A percentile compares a stretch with the other conserved stretches of the same genome.
These are phyloP conservation scores for Sporormia fimetaria DNA, from an alignment of 495 filamentous ascomycete species.

Conservation along the genomic window DNA sequence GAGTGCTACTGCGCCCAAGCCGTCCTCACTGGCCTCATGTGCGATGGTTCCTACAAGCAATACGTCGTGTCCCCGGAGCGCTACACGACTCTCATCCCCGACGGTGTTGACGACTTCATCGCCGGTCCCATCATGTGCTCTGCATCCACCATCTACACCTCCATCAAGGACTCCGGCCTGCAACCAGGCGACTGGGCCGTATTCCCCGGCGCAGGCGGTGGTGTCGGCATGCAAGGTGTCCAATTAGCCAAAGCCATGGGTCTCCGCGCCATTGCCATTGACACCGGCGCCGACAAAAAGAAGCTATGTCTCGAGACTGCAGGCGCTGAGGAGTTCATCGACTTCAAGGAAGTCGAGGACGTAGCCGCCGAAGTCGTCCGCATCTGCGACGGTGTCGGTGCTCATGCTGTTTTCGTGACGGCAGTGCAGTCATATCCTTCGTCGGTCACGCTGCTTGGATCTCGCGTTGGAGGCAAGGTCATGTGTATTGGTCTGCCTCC, in stretches of 20 bases:
- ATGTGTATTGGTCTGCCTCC: constrained; percentile 28
- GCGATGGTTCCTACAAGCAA: constrained; percentile 33
- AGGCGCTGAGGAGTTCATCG: constrained; percentile 27
- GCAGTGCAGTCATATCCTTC: constrained; percentile 19
- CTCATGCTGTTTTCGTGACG: constrained; percentile 28
- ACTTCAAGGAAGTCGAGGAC: constrained; percentile 20
- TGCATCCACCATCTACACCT: constrained; percentile 35
- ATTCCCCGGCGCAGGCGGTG: constrained; percentile 37
- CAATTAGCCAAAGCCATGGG: constrained; percentile 34
- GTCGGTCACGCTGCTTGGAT: constrained; percentile 10
- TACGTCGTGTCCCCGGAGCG: constrained; percentile 36
- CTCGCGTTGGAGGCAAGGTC: constrained; percentile 20
- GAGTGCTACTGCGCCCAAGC: constrained; percentile 33
- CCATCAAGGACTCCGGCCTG: constrained; percentile 32
- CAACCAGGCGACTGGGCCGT: constrained; percentile 36
- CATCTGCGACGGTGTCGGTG: constrained; percentile 24
- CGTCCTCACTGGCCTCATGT: constrained; percentile 30
- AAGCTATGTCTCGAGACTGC: constrained; percentile 21
- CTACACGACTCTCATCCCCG: constrained; percentile 36
- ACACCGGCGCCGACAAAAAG: constrained; percentile 25
- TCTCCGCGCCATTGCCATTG: constrained; percentile 23
- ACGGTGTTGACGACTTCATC: constrained; percentile 34
- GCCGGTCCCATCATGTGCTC: constrained; percentile 41
- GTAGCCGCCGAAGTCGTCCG: constrained; percentile 19
- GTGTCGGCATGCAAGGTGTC: constrained; percentile 35